phyloP scores from a whole-genome alignment of 371 early-diverging fungal genomes.

The Rhizopus sp. region DNA sequence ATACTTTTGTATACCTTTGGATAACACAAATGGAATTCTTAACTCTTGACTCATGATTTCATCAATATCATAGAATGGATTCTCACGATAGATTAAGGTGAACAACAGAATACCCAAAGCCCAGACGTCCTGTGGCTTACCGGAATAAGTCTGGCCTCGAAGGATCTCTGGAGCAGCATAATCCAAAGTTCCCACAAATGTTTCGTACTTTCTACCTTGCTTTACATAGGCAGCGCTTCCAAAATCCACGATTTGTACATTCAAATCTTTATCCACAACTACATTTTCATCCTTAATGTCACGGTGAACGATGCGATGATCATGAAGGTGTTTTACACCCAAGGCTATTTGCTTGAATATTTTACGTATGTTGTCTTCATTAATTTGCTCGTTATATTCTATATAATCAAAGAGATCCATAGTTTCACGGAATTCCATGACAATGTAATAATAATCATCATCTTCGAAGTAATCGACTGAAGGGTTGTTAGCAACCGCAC shows the following conservation, averaged over 20 bases:
- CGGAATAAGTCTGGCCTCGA: conserved; percentile 70
- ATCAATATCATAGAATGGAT: conserved; percentile 81
- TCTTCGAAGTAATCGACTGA: conserved; percentile 69
- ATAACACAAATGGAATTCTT: conserved; percentile 64
- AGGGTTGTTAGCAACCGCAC: background rate
- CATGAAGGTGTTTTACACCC: conserved; percentile 72
- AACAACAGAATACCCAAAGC: conserved; percentile 81
- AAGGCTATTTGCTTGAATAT: conserved; percentile 67
- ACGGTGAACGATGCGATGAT: conserved; percentile 74
- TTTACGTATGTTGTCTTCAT: conserved; percentile 55
- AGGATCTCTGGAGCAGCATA: conserved; percentile 78
- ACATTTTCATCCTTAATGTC: conserved; percentile 81
- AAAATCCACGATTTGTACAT: conserved; percentile 68
- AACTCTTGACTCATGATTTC: conserved; percentile 71
- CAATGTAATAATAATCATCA: conserved; percentile 67
- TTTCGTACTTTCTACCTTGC: conserved; percentile 62
- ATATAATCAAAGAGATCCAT: conserved; percentile 81
- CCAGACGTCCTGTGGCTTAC: conserved; percentile 84
- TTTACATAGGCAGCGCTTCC: conserved; percentile 72
- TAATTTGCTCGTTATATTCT: conserved; percentile 60
- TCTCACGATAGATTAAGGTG: conserved; percentile 77
- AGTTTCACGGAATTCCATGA: conserved; percentile 66
- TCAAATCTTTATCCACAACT: conserved; percentile 47
- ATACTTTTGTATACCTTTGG: conserved; percentile 49
- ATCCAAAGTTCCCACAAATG: conserved; percentile 76